Percentiles rank a stretch among this genome's conserved stretches.
These are phyloP conservation scores for Cryphonectria parasitica DNA, from an alignment of 2,329 filamentous ascomycete species.

Conservation along the genomic window DNA sequence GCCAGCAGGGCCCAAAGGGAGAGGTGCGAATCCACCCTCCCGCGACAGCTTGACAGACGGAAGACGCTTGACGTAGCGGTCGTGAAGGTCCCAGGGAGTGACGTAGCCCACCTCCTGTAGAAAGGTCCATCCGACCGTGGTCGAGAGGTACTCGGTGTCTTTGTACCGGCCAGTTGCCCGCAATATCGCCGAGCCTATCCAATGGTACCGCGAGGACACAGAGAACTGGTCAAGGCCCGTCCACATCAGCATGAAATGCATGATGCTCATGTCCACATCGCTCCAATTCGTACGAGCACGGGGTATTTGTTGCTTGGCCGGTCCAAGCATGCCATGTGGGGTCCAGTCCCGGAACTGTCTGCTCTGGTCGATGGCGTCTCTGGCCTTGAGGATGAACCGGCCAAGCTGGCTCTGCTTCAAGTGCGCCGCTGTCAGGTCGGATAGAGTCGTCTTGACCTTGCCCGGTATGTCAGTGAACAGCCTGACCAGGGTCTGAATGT, in stretches of 20 bases:
- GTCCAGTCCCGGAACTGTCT: slow-evolving; percentile 55
- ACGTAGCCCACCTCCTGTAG: slow-evolving; percentile 77
- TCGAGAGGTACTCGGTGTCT: slow-evolving; percentile 50
- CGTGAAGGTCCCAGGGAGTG: slow-evolving; percentile 70
- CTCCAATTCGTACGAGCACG: slow-evolving; percentile 45
- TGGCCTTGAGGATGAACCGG: slow-evolving; percentile 55
- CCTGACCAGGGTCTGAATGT: slow-evolving; percentile 57
- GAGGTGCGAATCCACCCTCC: slow-evolving; percentile 47
- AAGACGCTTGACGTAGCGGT: slow-evolving; percentile 63
- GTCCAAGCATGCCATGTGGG: slow-evolving; percentile 53
- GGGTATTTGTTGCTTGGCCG: slow-evolving; percentile 33
- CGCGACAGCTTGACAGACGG: slow-evolving; percentile 51
- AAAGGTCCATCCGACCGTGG: slow-evolving; percentile 63
- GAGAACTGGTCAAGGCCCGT: slow-evolving; percentile 60
- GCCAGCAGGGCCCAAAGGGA: slow-evolving; percentile 33
- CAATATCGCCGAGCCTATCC: slow-evolving; percentile 67
- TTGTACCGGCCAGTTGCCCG: slow-evolving; percentile 64
- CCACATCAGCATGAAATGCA: slow-evolving; percentile 74
- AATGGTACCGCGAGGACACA: slow-evolving; percentile 55
- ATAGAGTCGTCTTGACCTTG: slow-evolving; percentile 28
- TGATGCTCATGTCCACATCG: slow-evolving; percentile 55
- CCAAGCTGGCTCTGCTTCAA: slow-evolving; percentile 38
- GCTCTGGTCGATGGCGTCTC: slow-evolving; percentile 53
- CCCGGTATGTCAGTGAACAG: slow-evolving; percentile 51
- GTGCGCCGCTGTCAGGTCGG: slow-evolving; percentile 32